Evolutionary conservation across 495 filamentous ascomycete species (phyloP), one percentile per base, ranked within the genome.

Genomic region (Aspergillus asperescens): DNA sequence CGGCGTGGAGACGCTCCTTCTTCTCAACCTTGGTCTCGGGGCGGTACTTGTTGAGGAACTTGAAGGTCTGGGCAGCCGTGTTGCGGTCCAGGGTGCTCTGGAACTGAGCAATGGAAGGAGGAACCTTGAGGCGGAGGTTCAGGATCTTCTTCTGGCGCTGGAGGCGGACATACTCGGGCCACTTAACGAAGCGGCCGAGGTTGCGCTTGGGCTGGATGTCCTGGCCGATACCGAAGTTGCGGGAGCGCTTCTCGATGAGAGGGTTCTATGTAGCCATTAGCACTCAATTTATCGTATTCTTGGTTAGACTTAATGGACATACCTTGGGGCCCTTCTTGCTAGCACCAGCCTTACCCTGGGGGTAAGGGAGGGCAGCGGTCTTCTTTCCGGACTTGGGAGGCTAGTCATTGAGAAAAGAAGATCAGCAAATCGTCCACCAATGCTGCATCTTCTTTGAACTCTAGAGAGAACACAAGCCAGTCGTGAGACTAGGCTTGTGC

Each of bases 331-430:
- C 77, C 86, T 97, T 98, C 89, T 97, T 97, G 62, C 81, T 78
- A 56, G 73, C 67, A 67, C 88, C 88, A 77, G 93, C 89, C 84
- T 88, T 94, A 52, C 81, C 81, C 77, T 90, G 87, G 60, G 92
- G 90, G 85, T 95, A 96, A 63, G 94, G 94, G 77, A 93, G 88
- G 67, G 93, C 81, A 57, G 94, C 91, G 77, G 86, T 80, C 78
- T 92, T 95, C 86, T 93, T 96, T 80, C 89, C 89, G 76, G 85
- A 74, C 81, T 92, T 96, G 62, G 88, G 87, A 86, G 94, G 90
- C 94, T 97, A n/a, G 79, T 96, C 94, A 98, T 98, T 91, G 93
- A 98, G 94, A 86, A 90, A 85, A 91, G 85, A 90, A 92, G 83
- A 90, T 95, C 86, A 94, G 88, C 84, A 81, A 86, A 82, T 82